Evolutionary conservation across 495 filamentous ascomycete species (phyloP).

Genomic region (Xylaria bambusicola): DNA sequence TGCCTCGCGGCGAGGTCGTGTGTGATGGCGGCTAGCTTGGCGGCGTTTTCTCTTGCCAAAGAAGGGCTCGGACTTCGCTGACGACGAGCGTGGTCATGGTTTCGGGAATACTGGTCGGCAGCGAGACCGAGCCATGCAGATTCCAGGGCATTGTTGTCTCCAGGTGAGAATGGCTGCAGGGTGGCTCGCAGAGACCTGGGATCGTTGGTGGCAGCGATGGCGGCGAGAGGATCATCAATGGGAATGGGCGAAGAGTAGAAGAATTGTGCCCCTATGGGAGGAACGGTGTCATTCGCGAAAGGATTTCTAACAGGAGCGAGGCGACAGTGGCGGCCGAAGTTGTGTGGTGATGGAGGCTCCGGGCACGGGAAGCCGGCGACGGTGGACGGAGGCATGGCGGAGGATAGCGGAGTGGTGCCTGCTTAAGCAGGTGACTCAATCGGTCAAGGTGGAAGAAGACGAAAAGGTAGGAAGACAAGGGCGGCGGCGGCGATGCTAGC

Average conservation of each 20-base stretch:
- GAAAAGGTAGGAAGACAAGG: neutral
- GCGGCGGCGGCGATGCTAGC: neutral
- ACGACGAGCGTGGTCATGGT: constrained; percentile 38
- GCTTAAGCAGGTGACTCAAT: no score
- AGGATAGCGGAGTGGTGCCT: neutral
- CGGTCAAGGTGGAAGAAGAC: constrained; percentile 4
- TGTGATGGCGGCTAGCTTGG: constrained; percentile 49
- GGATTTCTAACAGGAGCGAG: constrained; percentile 40
- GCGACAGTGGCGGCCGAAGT: constrained; percentile 42
- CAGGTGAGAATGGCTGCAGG: constrained; percentile 74
- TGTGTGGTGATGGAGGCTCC: constrained; percentile 36
- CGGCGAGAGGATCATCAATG: constrained; percentile 80
- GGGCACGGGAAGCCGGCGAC: constrained; percentile 17
- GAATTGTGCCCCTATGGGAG: constrained; percentile 67
- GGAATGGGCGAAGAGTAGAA: constrained; percentile 77
- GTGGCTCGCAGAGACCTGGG: constrained; percentile 54
- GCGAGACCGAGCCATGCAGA: constrained; percentile 65
- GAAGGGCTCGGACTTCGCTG: constrained; percentile 31
- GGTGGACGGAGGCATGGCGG: constrained; percentile 23
- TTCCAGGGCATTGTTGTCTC: constrained; percentile 74
- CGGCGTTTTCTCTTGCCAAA: constrained; percentile 38
- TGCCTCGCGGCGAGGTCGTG: constrained; percentile 41
- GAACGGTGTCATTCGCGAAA: constrained; percentile 46
- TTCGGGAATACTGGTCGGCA: constrained; percentile 45
- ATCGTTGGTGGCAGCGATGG: constrained; percentile 53